These are phyloP conservation scores for Leucocoprinus leucothites DNA, from an alignment of 768 basidiomycete species.

Conservation along the genomic window DNA sequence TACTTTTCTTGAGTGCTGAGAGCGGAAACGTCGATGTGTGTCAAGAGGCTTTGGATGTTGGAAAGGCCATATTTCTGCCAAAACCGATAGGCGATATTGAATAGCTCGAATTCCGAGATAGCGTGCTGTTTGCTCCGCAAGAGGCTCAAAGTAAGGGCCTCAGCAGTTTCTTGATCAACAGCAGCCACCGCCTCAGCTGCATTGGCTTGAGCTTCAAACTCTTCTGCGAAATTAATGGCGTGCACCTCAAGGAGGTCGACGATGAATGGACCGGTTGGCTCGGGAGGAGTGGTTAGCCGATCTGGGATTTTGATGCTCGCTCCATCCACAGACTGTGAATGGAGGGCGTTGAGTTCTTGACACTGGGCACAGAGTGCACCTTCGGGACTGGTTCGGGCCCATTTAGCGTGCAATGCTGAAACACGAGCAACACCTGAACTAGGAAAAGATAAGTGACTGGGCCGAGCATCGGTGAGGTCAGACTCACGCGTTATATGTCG, in stretches of 20 bases:
- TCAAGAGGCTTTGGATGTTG: constrained; percentile 42
- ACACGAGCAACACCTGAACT: constrained; percentile 59
- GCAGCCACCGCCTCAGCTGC: constrained; percentile 20
- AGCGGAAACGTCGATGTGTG: constrained; percentile 56
- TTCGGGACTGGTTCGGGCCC: constrained; percentile 50
- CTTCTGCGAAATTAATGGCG: constrained; percentile 40
- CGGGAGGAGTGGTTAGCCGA: constrained; percentile 48
- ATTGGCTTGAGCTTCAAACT: constrained; percentile 32
- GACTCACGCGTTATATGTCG: constrained; percentile 57
- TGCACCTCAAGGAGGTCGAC: constrained; percentile 49
- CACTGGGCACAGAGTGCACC: constrained; percentile 64
- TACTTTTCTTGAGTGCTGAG: constrained; percentile 52
- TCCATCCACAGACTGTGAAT: constrained; percentile 69
- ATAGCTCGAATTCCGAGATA: constrained; percentile 59
- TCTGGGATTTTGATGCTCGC: constrained; percentile 59
- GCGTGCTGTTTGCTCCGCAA: constrained; percentile 50
- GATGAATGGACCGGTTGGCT: constrained; percentile 42
- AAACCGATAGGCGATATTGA: constrained; percentile 46
- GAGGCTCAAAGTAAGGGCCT: constrained; percentile 38
- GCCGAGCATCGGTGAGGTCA: background rate
- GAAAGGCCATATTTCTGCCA: constrained; percentile 38
- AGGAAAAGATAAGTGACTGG: background rate
- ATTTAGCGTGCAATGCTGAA: constrained; percentile 54
- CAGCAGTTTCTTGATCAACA: constrained; percentile 33
- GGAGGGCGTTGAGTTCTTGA: constrained; percentile 68